Base-by-base conservation (phyloP, 139 green algal species). In the Chlorella sp. region DNA sequence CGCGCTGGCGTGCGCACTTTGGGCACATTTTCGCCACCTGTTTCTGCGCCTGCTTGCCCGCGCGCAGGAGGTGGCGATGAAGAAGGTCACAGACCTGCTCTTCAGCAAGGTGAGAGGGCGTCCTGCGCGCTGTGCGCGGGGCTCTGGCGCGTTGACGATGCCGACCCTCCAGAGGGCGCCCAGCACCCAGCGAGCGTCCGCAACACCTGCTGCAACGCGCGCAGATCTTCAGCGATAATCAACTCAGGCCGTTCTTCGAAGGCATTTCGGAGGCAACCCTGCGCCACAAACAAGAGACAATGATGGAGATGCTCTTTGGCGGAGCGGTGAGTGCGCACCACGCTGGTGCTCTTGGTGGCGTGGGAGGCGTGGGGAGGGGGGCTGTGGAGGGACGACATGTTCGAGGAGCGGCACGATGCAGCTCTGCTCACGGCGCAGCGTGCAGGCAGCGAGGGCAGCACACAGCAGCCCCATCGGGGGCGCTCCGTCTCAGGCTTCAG, bases 221-320 rank as follows among this genome's bases (percentile, higher is more conserved):
- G 67, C 67, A 72, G 67, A 64, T 72, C 31, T 72, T 72, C 31
- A 20, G 42, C 17, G 67, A 72, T 24, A 5, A 42, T 3, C 67
- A 72, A 29, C 29, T 72, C 1, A 24, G 49, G 27, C 67, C 67
- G 14, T 72, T 72, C 49, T 72, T 72, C 42, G 67, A 72, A 49
- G 67, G 67, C 27, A 64, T 72, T 26, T 49, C 23, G 3, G 67
- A 61, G 49, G 26, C 33, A 49, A 49, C 23, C 2, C 67, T 72
- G 27, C 33, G 67, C 29, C 67, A 72, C 67, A 72, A 65, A 35
- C 67, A 72, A 42, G 67, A 72, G 51, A 65, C 67, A 14, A 72
- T 72, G 67, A 72, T 72, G 67, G 67, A 72, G 49, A 72, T 72
- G 22, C 34, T 72, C 42, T 72, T 72, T 29, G 49, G 67, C n/a